phyloP scores from a whole-genome alignment of 352 stramenopile genomes.

The Phytophthora uliginosa region DNA sequence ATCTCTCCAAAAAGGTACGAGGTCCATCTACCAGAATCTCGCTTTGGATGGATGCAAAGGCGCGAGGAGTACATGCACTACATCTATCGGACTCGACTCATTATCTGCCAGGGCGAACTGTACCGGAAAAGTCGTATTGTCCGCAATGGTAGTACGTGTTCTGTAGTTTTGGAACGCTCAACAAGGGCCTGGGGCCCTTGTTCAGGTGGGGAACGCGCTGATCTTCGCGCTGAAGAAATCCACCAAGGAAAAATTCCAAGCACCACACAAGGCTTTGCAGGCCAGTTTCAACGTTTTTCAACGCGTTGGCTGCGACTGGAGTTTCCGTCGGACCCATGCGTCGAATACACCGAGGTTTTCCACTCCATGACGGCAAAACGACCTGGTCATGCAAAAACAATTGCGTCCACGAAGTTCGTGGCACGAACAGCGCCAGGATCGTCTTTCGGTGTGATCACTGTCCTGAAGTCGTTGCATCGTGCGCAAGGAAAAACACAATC shows the following conservation, averaged over 20 bases:
- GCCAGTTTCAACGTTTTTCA: not conserved
- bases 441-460: constrained; percentile 7
- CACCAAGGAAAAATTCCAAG: constrained; percentile 15
- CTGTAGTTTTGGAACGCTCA: no score
- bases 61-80: no score
- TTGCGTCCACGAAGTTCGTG: not conserved
- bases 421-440: not conserved
- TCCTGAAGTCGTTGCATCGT: constrained; percentile 17
- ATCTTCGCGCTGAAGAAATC: not conserved
- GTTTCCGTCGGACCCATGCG: not conserved
- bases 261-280: constrained; percentile 4
- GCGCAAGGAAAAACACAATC: not conserved
- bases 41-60: no score
- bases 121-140: no score
- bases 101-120: no score
- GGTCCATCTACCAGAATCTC: no score
- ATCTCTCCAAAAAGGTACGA: no score
- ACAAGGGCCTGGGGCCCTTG: no score
- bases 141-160: no score
- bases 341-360: constrained; percentile 9
- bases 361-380: constrained; percentile 10
- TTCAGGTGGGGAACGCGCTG: no score
- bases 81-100: no score
- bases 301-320: not conserved
- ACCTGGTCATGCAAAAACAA: constrained; percentile 1